Base-by-base conservation (phyloP, 1,284 basidiomycete genomes). In the Ustilago hordei region DNA sequence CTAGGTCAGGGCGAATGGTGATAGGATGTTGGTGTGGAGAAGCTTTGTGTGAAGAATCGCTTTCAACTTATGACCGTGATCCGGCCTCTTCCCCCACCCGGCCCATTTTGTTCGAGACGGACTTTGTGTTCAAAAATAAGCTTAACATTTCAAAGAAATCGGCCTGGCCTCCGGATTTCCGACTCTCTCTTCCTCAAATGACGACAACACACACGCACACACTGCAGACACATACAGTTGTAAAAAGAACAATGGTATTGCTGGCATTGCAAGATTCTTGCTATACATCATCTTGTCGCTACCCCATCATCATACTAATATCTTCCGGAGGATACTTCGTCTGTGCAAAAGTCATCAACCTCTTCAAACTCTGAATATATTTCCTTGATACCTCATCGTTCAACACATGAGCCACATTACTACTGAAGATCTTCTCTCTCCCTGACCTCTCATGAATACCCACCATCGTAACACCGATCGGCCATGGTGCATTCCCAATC, bases 401-500 rank as follows among this genome's bases (percentile, higher is more conserved):
- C 68, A 99, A 87, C 2, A 98, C 96, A 87, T 99, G 97, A 0
- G 96, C 97, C 5, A 99, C 94, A 84, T 96, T 95, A 86, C 97
- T 95, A 43, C 93, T 92, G 35, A 93, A 95, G 73, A 99, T 98
- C 88, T 98, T 98, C 86, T 98, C 95, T 80, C 95, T 91, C 0
- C 95, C 95, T 1, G 94, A 95, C 84, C 97, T 92, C 87, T 97
- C 96, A 87, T 99, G 97, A 75, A 99, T 98, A 88, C 96, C 95
- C 88, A 98, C 96, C 93, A 96, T 96, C 68, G 97, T 99, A 6
- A 99, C 97, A 62, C 97, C 97, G 84, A 99, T 98, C 0, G 97
- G 97, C 97, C 97, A 99, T 1, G 97, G 95, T 0, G 97, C 96
- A 84, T 98, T 99, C 17, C 97, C 97, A 73, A 99, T 99, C 4